Base-by-base conservation (phyloP, 1,284 basidiomycete genomes). In the Leccinum huronense region DNA sequence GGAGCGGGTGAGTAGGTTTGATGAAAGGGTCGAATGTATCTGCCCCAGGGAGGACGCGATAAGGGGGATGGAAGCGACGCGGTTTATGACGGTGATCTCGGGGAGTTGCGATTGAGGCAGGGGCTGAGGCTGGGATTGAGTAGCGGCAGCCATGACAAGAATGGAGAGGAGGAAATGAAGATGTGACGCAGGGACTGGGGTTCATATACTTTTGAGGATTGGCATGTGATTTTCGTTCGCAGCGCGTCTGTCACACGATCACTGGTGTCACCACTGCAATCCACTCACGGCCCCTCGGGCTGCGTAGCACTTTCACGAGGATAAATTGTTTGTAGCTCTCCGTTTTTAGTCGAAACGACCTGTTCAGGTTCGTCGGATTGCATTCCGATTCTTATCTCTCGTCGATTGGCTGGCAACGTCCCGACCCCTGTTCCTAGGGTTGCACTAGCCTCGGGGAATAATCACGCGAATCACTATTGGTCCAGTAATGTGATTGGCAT, bases 21-120 rank as follows among this genome's bases (percentile, higher is more conserved):
- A 80, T 38, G 80, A 79, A 64, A 93, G 81, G 16, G 85, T 83
- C 31, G 78, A 74, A 73, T 89, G 84, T 63, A 91, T 74, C 45
- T 85, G 81, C 65, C 79, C 79, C 63, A 91, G 74, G 1, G 85
- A 85, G 63, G 84, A 86, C 58, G 83, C 83, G 71, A 93, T 80
- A 59, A 92, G 77, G 23, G 91, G 90, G 66, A 91, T 91, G 60
- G 84, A 82, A 19, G 81, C 82, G 62, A 93, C 83, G 65, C 90
- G 86, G 59, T 73, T 72, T 65, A 93, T 67, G 67, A 85, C 78
- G 57, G 85, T 90, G 70, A 90, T 70, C 73, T 86, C 84, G 56
- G 87, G 84, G 19, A 77, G 36, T 48, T 69, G 70, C 1, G 76
- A 14, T 10, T 74, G 66, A 16, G 76, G 66, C 60, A 81, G 77